Evolutionary conservation across 768 basidiomycete genomes (phyloP), one percentile per base, ranked within the genome.

Genomic region (Sarcodon aspratus): DNA sequence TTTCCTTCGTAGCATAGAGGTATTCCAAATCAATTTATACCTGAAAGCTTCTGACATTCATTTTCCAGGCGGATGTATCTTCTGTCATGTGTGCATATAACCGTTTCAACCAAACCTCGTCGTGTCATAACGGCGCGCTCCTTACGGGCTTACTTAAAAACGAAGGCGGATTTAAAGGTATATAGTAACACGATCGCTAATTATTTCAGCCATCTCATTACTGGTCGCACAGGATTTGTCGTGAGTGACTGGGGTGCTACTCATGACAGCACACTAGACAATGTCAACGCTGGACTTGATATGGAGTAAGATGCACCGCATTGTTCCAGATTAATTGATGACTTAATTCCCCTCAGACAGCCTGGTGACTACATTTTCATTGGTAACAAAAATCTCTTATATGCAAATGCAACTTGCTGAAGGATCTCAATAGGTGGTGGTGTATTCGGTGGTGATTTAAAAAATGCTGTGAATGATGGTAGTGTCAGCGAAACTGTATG

Each of bases 1-100:
- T 17, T 54, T 54, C 36, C 36, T 54, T 12, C 31, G 48, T 17
- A 52, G 51, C 38, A 57, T 60, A 18, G 59, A 42, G 13, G 40
- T 42, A 42, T 17, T 15, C 15, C 8, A 9, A 42, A 27, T 15
- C 13, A 27, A 42, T 17, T 13, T 8, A 6, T 42, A 5, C 5
- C 9, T n/a, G 9, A 42, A 8, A 8, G 7, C 13, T 11, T 13
- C 9, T 42, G 40, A 42, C 27, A 9, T 17, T 27, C 40, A 9
- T 9, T 13, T 42, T 11, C 17, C 27, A 42, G 40, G 40, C 40
- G 15, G 40, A 42, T 27, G 40, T 42, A 9, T 15, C 40, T 13
- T 42, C 40, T 27, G 40, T 42, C 11, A 42, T 42, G 40, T 42
- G 40, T 27, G 40, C 40, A 42, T 42, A 42, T 13, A 42, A 42